These are phyloP conservation scores for Vitellaria paradoxa DNA, from an alignment of 179 eudicot genomes.

Conservation along the genomic window DNA sequence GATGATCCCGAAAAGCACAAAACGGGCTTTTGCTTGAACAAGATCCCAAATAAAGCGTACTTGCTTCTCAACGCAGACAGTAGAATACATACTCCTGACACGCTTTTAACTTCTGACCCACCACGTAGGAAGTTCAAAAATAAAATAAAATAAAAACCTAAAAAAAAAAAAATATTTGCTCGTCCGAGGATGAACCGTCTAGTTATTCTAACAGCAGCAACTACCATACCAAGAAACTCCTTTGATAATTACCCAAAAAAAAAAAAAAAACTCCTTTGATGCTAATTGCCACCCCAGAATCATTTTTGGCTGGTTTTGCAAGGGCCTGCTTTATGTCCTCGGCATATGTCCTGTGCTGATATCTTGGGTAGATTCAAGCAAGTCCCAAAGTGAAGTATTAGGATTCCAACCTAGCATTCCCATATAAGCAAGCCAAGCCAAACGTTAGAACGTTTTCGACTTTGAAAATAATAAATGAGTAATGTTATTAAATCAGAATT, in stretches of 20 bases:
- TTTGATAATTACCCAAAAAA: too few species aligned
- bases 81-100: neutral
- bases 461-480: too few species aligned
- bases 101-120: neutral
- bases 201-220: slow-evolving; percentile 6
- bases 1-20: neutral
- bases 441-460: neutral
- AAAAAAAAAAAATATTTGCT: neutral
- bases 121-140: neutral
- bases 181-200: slow-evolving; percentile 15
- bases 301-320: slow-evolving; percentile 47
- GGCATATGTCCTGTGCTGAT: slow-evolving; percentile 93
- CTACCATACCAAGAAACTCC: neutral
- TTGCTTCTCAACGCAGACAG: neutral
- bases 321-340: slow-evolving; percentile 76
- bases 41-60: too few species aligned
- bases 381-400: slow-evolving; percentile 91
- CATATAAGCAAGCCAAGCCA: neutral
- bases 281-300: neutral
- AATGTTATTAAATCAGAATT: too few species aligned
- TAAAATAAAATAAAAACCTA: too few species aligned
- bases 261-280: too few species aligned
- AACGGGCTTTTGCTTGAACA: neutral
- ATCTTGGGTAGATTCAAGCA: slow-evolving; percentile 93
- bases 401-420: slow-evolving; percentile 76